Evolutionary conservation across 140 eudicot genomes (phyloP).

Genomic region (Cichorium intybus): DNA sequence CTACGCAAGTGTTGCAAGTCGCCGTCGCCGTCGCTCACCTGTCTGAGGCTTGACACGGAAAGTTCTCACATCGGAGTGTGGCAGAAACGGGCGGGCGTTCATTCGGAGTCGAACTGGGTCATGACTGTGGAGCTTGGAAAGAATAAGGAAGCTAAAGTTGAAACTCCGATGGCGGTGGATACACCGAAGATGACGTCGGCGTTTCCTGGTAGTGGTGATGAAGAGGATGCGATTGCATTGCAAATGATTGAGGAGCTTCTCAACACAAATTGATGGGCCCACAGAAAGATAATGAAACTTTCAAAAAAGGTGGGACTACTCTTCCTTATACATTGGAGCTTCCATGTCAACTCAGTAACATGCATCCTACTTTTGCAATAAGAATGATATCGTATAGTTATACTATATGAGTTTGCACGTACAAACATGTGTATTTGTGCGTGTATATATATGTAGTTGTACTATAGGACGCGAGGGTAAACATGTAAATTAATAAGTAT

Average conservation of each 20-base stretch:
- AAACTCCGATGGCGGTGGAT: conserved; percentile 17
- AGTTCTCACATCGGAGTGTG: conserved; percentile 85
- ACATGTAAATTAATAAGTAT: conserved; percentile 8
- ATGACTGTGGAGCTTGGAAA: conserved; percentile 80
- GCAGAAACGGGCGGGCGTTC: conserved; percentile 79
- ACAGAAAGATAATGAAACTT: conserved; percentile 6
- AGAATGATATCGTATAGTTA: conserved; percentile 1
- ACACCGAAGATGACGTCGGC: conserved; percentile 17
- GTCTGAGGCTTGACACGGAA: conserved; percentile 76
- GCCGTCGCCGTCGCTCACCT: conserved; percentile 76
- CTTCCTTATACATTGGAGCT: conserved; percentile 7
- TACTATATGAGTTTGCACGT: conserved; percentile 17
- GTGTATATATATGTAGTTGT: background rate
- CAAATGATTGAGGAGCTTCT: conserved; percentile 97
- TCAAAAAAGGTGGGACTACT: background rate
- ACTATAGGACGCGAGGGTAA: conserved; percentile 1
- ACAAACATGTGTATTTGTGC: conserved; percentile 8
- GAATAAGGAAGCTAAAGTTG: conserved; percentile 22
- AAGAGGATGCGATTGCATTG: conserved; percentile 79
- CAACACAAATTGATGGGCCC: conserved; percentile 44
- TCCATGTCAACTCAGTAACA: conserved; percentile 16
- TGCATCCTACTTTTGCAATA: conserved; percentile 22
- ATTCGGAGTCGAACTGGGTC: conserved; percentile 77
- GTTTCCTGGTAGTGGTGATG: conserved; percentile 33
- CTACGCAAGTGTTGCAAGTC: conserved; percentile 60